A percentile compares a stretch with the other conserved stretches of the same genome.
Conservation (phyloP, 2,329 filamentous ascomycete species). For the Pleurostoma richardsiae region DNA sequence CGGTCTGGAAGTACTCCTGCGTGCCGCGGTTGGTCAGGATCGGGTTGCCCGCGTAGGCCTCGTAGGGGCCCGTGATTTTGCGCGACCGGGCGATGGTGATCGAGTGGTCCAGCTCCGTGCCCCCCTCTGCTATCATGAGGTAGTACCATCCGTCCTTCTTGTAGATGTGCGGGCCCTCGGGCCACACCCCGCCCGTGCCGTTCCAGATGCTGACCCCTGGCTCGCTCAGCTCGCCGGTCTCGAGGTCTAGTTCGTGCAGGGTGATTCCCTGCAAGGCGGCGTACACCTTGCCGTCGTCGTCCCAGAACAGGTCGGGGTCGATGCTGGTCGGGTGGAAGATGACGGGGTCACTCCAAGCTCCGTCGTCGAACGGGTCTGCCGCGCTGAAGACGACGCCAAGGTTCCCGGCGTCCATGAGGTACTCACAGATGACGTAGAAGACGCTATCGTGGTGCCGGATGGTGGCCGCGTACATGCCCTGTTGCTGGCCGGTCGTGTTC, state of each 20-base stretch:
- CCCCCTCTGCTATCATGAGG: conserved; percentile 38
- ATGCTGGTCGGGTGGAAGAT: conserved; percentile 26
- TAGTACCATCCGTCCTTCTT: conserved; percentile 38
- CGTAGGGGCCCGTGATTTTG: conserved; percentile 35
- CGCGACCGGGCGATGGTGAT: conserved; percentile 36
- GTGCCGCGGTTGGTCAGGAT: conserved; percentile 35
- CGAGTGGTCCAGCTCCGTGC: conserved; percentile 34
- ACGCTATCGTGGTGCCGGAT: conserved; percentile 33
- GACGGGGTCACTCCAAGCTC: conserved; percentile 31
- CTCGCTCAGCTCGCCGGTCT: conserved; percentile 24
- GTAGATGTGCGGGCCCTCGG: conserved; percentile 39
- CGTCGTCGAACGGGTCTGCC: conserved; percentile 29
- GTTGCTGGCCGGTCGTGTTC: conserved; percentile 18
- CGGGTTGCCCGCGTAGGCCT: conserved; percentile 33
- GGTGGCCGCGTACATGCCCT: conserved; percentile 42
- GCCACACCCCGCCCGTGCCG: conserved; percentile 34
- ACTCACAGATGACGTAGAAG: conserved; percentile 39
- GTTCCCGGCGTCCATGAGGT: conserved; percentile 16
- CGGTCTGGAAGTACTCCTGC: conserved; percentile 32
- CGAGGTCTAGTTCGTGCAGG: conserved; percentile 22
- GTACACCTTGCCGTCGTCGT: conserved; percentile 30
- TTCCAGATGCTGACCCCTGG: conserved; percentile 32
- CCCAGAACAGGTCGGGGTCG: conserved; percentile 36
- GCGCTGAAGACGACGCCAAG: conserved; percentile 33
- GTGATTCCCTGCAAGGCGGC: conserved; percentile 22